phyloP scores from a whole-genome alignment of 2,329 filamentous ascomycete genomes.

The Mollisiaceae sp. region DNA sequence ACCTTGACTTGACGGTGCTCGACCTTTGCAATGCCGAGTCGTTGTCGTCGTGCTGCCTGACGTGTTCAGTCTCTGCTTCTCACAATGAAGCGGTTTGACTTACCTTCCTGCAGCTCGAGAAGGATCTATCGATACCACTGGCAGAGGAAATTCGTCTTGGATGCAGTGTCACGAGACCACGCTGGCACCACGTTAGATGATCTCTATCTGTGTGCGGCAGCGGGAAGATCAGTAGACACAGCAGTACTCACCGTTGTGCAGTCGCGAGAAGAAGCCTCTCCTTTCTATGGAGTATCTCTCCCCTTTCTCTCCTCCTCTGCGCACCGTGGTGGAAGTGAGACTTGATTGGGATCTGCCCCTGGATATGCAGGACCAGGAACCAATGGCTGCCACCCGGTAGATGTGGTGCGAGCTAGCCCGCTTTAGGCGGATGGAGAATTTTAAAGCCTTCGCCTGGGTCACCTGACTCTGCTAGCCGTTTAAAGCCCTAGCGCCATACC shows the following conservation, averaged over 20 bases:
- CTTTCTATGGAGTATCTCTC: not conserved
- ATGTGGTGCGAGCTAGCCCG: not conserved
- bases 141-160: constrained; percentile 5
- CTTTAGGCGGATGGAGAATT: constrained; percentile 12
- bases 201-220: constrained; percentile 2
- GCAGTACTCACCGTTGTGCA: not conserved
- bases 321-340: not conserved
- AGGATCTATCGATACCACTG: not conserved
- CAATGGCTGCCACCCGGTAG: constrained; percentile 15
- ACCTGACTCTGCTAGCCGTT: not conserved
- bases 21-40: not conserved
- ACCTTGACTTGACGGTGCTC: not conserved
- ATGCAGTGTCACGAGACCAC: constrained; percentile 24
- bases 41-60: not conserved
- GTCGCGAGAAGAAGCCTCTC: not conserved
- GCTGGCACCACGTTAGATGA: constrained; percentile 4
- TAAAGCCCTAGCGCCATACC: constrained; percentile 11
- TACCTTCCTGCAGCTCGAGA: not conserved
- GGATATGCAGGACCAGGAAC: not conserved
- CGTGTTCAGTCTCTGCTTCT: constrained; percentile 1
- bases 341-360: constrained; percentile 13
- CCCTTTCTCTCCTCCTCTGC: not conserved
- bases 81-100: not conserved
- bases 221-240: not conserved
- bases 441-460: not conserved